Evolutionary conservation across 495 filamentous ascomycete genomes (phyloP), one percentile per base, ranked within the genome.

Genomic region (Cenococcum geophilum): DNA sequence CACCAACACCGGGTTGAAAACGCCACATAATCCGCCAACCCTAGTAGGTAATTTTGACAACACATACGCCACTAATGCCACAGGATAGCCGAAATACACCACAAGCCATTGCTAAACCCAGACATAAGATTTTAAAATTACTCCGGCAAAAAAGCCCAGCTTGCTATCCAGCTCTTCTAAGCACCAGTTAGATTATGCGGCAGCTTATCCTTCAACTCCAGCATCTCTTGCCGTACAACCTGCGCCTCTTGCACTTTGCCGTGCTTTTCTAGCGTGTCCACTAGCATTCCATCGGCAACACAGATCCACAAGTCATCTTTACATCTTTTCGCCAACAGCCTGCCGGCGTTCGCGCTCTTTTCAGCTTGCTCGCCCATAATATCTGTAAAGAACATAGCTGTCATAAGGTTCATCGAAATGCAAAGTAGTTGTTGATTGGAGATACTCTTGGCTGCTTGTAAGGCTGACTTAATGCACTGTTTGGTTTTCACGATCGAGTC

Each of bases 331-430:
- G 91, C 89, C 77, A 92, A 84, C 14, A 80, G 82, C 56, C 83
- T 77, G 32, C 83, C 88, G 0, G 91, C 91, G 47, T 82, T 79
- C 0, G 88, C 89, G 62, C 87, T 88, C 76, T 96, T 97, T 64
- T 95, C 84, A 1, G 92, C 88, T 74, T 97, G 92, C 59, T 91
- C 90, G 37, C 89, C 90, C 1, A 96, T 83, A 12, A 92, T 87
- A 34, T 86, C 87, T 25, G 83, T 80, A 76, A 97, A 97, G 72
- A 97, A 91, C 49, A 84, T 82, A 71, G 77, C 82, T 65, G 87
- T 86, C 89, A 97, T 92, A 65, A 95, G 83, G 63, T 82, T 90
- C 43, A 99, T 78, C 4, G 86, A 83, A 63, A 97, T 89, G 63
- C 84, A 87, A 9, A 89, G 80, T 58, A 91, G 86, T 57, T 93